Evolutionary conservation across 768 basidiomycete species (phyloP).

Genomic region (Mrakia hoshinonis): DNA sequence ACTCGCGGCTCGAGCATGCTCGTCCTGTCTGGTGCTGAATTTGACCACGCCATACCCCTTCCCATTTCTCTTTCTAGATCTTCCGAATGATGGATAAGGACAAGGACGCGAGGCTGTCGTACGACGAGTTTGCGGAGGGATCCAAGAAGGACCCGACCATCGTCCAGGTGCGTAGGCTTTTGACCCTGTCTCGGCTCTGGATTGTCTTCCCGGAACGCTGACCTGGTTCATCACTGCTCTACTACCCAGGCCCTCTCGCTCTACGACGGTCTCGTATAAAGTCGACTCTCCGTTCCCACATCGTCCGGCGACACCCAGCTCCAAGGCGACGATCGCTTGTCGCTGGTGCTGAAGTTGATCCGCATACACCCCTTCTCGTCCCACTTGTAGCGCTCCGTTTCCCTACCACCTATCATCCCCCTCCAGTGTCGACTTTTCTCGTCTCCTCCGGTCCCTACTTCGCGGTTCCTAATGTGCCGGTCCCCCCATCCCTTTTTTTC

Average conservation of each 20-base stretch:
- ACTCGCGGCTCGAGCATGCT: not conserved
- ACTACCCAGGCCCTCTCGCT: constrained; percentile 69
- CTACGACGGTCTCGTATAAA: constrained; percentile 85
- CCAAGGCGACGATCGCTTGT: too few species aligned
- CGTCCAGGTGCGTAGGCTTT: constrained; percentile 60
- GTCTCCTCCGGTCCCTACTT: too few species aligned
- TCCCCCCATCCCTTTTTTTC: too few species aligned
- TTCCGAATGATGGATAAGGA: constrained; percentile 95
- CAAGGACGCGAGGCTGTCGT: constrained; percentile 86
- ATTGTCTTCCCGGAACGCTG: too few species aligned
- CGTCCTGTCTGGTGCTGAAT: not conserved
- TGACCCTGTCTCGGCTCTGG: too few species aligned
- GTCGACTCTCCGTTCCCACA: not conserved
- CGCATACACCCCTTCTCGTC: too few species aligned
- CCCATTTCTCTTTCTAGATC: constrained; percentile 51
- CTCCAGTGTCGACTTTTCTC: too few species aligned
- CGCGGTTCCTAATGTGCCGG: too few species aligned
- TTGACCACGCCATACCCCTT: not conserved
- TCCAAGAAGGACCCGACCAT: constrained; percentile 99
- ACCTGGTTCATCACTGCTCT: not conserved
- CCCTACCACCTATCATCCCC: too few species aligned
- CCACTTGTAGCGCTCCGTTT: too few species aligned
- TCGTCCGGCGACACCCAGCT: not conserved
- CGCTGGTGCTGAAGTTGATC: too few species aligned
- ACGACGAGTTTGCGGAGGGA: constrained; percentile 95